These are phyloP conservation scores for Trypanosoma brucei DNA, from an alignment of 208 protist genomes.

Conservation along the genomic window DNA sequence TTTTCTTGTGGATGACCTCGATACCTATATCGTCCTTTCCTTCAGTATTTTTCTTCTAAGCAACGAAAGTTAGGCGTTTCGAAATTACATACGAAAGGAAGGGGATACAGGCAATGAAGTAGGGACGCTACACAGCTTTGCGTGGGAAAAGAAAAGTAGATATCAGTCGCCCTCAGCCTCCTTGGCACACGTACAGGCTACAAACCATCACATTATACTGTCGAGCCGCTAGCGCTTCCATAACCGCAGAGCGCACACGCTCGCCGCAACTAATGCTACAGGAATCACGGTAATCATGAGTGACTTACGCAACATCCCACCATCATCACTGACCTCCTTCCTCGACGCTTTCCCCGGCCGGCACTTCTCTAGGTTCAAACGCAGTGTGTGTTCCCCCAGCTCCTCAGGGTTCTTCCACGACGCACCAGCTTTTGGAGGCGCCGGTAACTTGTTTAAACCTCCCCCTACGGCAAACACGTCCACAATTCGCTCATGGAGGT, in stretches of 20 bases:
- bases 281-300: not conserved
- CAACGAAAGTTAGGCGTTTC: no score
- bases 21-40: slow-evolving; percentile 12
- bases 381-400: slow-evolving; percentile 20
- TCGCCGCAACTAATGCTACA: slow-evolving; percentile 3
- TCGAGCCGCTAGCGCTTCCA: not conserved
- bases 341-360: slow-evolving; percentile 1
- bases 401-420: slow-evolving; percentile 76
- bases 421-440: slow-evolving; percentile 60
- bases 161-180: no score
- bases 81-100: no score
- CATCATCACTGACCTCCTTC: not conserved
- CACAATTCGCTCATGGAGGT: slow-evolving; percentile 63
- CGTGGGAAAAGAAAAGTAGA: no score
- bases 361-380: slow-evolving; percentile 32
- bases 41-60: not conserved
- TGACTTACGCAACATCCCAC: not conserved
- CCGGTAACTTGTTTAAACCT: slow-evolving; percentile 28
- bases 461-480: slow-evolving; percentile 44
- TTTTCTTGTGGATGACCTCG: no score
- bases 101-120: no score
- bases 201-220: no score
- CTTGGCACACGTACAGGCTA: no score
- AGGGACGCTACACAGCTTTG: no score
- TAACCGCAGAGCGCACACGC: not conserved